A percentile compares a stretch with the other conserved stretches of the same genome.
Conservation (phyloP, 306 rosid species). For the Rubus idaeus region DNA sequence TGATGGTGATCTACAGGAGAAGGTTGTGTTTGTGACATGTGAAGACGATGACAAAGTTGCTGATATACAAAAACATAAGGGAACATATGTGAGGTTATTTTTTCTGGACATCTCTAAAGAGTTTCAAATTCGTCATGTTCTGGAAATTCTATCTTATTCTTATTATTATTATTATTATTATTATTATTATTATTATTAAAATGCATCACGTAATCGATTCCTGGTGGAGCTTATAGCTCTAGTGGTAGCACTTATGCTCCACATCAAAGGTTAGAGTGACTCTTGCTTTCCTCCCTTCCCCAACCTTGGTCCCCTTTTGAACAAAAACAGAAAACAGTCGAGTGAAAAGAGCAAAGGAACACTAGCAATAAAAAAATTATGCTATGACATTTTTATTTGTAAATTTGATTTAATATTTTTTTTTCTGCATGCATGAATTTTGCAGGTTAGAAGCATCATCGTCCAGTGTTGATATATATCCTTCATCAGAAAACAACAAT, state of each 20-base stretch:
- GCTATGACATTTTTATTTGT: constrained; percentile 19
- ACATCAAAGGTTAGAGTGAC: neutral
- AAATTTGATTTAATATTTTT: neutral
- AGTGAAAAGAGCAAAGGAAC: neutral
- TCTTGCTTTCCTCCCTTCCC: neutral
- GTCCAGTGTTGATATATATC: constrained; percentile 55
- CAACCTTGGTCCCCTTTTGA: neutral
- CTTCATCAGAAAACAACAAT: constrained; percentile 38
- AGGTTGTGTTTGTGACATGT: constrained; percentile 89
- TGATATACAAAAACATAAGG: constrained; percentile 53
- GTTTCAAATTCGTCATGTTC: constrained; percentile 12
- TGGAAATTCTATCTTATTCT: constrained; percentile 23
- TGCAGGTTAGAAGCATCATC: constrained; percentile 85
- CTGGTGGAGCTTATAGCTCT: neutral
- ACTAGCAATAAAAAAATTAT: neutral
- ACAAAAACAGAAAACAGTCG: neutral
- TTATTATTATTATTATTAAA: constrained; percentile 5
- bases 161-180: constrained; percentile 5
- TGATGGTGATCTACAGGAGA: constrained; percentile 64
- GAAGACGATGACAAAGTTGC: constrained; percentile 76
- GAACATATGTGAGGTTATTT: constrained; percentile 64
- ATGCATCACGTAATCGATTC: constrained; percentile 11
- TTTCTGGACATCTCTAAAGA: constrained; percentile 1
- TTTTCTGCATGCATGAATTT: constrained; percentile 20
- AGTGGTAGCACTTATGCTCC: neutral